Conservation (phyloP, 2,329 filamentous ascomycete species). For the Lojkania enalia region DNA sequence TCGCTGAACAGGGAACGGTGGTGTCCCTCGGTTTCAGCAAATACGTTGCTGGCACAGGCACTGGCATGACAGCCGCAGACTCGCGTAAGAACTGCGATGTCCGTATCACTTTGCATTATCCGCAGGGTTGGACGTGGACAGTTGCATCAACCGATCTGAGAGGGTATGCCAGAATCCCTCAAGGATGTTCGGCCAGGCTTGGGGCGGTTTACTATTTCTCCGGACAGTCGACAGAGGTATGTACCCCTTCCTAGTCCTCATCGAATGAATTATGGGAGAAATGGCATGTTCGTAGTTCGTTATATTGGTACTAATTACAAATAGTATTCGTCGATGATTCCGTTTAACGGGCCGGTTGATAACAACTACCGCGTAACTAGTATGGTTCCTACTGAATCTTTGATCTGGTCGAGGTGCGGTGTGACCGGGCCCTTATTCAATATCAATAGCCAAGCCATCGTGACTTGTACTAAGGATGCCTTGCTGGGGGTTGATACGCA, state of each 20-base stretch:
- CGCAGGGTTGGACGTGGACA: conserved; percentile 17
- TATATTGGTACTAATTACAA: too few relatives aligned
- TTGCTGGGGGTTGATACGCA: conserved; percentile 20
- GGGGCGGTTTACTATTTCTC: conserved; percentile 15
- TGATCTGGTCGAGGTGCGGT: conserved; percentile 21
- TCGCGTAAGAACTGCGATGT: conserved; percentile 22
- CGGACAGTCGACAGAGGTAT: conserved; percentile 16
- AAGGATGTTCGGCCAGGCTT: conserved; percentile 9
- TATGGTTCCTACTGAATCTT: conserved; percentile 8
- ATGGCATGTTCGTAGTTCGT: too few relatives aligned
- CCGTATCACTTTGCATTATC: conserved; percentile 17
- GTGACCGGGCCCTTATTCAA: conserved; percentile 20
- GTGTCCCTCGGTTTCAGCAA: conserved; percentile 17
- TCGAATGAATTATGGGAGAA: too few relatives aligned
- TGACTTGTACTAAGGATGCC: conserved; percentile 15
- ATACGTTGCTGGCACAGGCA: conserved; percentile 16
- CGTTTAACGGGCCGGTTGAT: conserved; percentile 12
- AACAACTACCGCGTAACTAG: conserved; percentile 16
- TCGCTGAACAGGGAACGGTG: conserved; percentile 15
- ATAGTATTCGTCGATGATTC: conserved; percentile 10
- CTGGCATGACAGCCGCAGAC: conserved; percentile 10
- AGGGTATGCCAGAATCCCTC: conserved; percentile 7
- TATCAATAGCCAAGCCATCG: conserved; percentile 17
- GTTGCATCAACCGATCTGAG: conserved; percentile 9
- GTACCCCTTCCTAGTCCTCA: not conserved